These are phyloP conservation scores for Globisporangium perplexum DNA, from an alignment of 352 stramenopile species.

Conservation along the genomic window DNA sequence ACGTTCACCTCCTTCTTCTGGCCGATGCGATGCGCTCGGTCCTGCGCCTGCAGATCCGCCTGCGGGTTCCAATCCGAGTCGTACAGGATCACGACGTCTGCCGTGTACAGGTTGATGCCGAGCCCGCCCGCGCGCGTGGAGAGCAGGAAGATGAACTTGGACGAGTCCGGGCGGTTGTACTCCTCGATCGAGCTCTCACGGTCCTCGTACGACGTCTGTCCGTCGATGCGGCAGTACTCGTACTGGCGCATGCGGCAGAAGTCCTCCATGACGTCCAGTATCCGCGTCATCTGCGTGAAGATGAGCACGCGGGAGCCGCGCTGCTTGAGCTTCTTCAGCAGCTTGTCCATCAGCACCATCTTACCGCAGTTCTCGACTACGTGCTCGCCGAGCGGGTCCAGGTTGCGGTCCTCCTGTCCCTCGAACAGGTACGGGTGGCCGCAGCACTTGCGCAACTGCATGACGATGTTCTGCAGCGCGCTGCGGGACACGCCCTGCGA, in stretches of 20 bases:
- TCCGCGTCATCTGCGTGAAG: slow-evolving; percentile 92
- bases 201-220: slow-evolving; percentile 84
- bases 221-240: slow-evolving; percentile 88
- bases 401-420: slow-evolving; percentile 92
- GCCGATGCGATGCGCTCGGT: slow-evolving; percentile 97
- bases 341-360: slow-evolving; percentile 95
- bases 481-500: slow-evolving; percentile 67
- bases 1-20: slow-evolving; percentile 98
- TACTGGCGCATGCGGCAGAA: slow-evolving; percentile 94
- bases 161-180: slow-evolving; percentile 96
- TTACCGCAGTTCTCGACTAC: slow-evolving; percentile 97
- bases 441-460: slow-evolving; percentile 88
- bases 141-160: slow-evolving; percentile 97
- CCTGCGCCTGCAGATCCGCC: slow-evolving; percentile 93
- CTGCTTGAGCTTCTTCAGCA: slow-evolving; percentile 86
- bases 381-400: slow-evolving; percentile 95
- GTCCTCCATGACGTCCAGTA: slow-evolving; percentile 94
- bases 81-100: slow-evolving; percentile 98
- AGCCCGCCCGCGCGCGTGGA: slow-evolving; percentile 96
- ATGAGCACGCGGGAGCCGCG: slow-evolving; percentile 86
- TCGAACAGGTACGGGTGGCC: slow-evolving; percentile 93
- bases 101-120: slow-evolving; percentile 99
- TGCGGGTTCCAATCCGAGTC: slow-evolving; percentile 99
- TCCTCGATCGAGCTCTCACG: slow-evolving; percentile 82
- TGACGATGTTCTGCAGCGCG: slow-evolving; percentile 83